A percentile compares a stretch with the other conserved stretches of the same genome.
phyloP scores from a whole-genome alignment of 2,329 filamentous ascomycete species.

The Pezizomycotina sp. region DNA sequence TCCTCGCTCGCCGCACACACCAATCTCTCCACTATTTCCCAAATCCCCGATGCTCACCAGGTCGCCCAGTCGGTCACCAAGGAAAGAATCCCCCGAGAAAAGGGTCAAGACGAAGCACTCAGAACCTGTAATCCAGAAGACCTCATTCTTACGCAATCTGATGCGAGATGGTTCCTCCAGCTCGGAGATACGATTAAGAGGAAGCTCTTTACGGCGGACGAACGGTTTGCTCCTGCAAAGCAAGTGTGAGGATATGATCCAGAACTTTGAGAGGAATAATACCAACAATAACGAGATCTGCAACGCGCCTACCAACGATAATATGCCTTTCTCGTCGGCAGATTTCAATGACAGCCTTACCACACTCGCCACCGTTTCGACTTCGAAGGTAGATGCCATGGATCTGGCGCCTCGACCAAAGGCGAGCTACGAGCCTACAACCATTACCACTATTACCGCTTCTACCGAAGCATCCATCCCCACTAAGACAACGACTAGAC shows the following conservation, averaged over 20 bases:
- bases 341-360: slow-evolving; percentile 7
- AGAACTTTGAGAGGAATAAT: slow-evolving; percentile 44
- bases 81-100: slow-evolving; percentile 20
- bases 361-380: slow-evolving; percentile 19
- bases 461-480: too few relatives aligned
- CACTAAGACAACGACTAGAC: too few relatives aligned
- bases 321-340: slow-evolving; percentile 26
- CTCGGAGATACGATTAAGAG: slow-evolving; percentile 58
- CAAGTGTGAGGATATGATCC: slow-evolving; percentile 37
- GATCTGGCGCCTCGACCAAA: slow-evolving; percentile 9
- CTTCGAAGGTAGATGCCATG: slow-evolving; percentile 21
- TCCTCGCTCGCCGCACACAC: slow-evolving; percentile 27
- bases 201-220: slow-evolving; percentile 53
- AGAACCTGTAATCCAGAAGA: too few relatives aligned
- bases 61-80: slow-evolving; percentile 20
- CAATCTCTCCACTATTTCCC: slow-evolving; percentile 9
- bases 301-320: slow-evolving; percentile 30
- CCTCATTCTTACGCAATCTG: slow-evolving; percentile 35
- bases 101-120: slow-evolving; percentile 29
- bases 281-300: slow-evolving; percentile 38
- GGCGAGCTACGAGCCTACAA: too few relatives aligned
- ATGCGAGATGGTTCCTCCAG: slow-evolving; percentile 51
- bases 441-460: too few relatives aligned
- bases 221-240: slow-evolving; percentile 47
- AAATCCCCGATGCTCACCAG: slow-evolving; percentile 11